A percentile compares a stretch with the other conserved stretches of the same genome.
Evolutionary conservation across 805 yeast species (phyloP).

Genomic region (Saccharomycopsis sp.): DNA sequence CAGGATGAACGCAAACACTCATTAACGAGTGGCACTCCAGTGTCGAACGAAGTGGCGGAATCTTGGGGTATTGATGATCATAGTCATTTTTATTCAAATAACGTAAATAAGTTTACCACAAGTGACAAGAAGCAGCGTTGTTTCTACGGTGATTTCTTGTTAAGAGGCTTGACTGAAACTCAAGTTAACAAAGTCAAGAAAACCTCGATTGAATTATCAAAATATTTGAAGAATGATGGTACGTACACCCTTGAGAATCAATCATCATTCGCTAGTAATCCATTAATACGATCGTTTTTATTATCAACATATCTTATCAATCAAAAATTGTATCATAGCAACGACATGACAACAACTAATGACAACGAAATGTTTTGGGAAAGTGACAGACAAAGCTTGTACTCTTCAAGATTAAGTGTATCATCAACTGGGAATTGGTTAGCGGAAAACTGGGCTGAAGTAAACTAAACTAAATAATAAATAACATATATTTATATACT

Average conservation of each 20-base stretch:
- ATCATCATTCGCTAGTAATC: background rate
- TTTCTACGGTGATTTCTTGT: constrained; percentile 19
- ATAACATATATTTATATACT: background rate
- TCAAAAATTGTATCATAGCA: background rate
- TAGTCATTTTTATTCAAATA: constrained; percentile 8
- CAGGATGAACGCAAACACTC: constrained; percentile 4
- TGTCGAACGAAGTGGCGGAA: constrained; percentile 8
- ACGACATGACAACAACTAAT: background rate
- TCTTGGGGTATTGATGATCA: constrained; percentile 16
- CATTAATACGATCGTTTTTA: constrained; percentile 6
- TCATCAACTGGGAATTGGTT: background rate
- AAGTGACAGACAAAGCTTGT: constrained; percentile 9
- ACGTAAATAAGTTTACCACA: background rate
- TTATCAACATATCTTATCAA: constrained; percentile 9
- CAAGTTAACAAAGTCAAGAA: constrained; percentile 12
- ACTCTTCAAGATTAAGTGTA: constrained; percentile 8
- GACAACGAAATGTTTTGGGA: constrained; percentile 9
- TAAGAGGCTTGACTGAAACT: constrained; percentile 9
- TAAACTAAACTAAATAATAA: constrained; percentile 2
- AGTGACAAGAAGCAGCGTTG: constrained; percentile 4
- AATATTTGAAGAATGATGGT: background rate
- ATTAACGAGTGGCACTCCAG: background rate
- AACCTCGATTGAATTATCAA: constrained; percentile 6
- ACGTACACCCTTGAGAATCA: background rate
- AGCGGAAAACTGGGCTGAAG: constrained; percentile 8